Base-by-base conservation (phyloP, 805 yeast species). In the Kazachstania bromeliacearum region DNA sequence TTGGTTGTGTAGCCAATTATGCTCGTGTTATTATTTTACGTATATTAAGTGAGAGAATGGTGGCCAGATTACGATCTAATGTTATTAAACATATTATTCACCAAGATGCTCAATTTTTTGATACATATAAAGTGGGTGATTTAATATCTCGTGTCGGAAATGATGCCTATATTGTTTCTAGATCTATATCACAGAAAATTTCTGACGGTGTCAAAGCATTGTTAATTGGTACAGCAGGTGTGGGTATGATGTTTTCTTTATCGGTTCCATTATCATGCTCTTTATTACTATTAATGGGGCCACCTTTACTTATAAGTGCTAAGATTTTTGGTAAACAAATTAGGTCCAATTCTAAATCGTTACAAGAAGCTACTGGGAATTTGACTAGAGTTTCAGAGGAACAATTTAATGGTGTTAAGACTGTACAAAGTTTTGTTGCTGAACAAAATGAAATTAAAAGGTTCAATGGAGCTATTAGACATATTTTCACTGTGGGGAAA, bases 81-180 rank as follows among this genome's bases (percentile, higher is more conserved):
- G 75, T 88, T 27, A 80, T 87, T 55, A 75, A 75, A 52, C 81
- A 77, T 42, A 76, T 92, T 13, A 69, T 92, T 44, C 75, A 77
- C 31, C 96, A 89, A 53, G 96, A 89, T 56, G 80, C 95, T 13
- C 88, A 82, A 53, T 89, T 92, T 54, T 88, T 87, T 61, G 98
- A 89, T 54, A 75, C 78, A n/a, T 85, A 94, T 43, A 81, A 89
- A 53, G 87, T 87, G 7, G 98, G 98, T 27, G 98, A 89, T 55
- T 68, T 89, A 51, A 87, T 89, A 29, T 85, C 96, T 8, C 69
- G 98, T 41, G 64, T 89, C 35, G 82, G 94, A 12, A 80, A 84
- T 28, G 98, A 92, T 57, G 83, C 96, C 1, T 87, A 84, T 41
- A 77, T 92, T 20, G 94, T 89, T 14, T 75, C 96, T 7, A 73